Conservation (phyloP, 2,329 filamentous ascomycete genomes). For the Penicillium brevicompactum region DNA sequence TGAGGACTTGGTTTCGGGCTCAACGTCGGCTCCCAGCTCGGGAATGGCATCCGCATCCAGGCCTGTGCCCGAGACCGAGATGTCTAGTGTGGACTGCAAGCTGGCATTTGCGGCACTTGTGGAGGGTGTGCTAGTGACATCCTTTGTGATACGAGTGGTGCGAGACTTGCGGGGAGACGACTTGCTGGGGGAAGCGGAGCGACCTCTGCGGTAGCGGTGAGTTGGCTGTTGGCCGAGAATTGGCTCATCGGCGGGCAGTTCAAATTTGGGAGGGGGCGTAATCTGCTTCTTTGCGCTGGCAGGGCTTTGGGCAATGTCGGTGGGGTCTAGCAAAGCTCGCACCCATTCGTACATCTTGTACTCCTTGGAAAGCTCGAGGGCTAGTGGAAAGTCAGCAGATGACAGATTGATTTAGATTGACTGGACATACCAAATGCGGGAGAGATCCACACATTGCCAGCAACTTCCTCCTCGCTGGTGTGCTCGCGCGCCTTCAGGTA, state of each 20-base stretch:
- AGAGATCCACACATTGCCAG: slow-evolving; percentile 95
- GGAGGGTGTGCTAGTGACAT: slow-evolving; percentile 48
- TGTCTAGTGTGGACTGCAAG: slow-evolving; percentile 52
- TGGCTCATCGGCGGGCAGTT: slow-evolving; percentile 54
- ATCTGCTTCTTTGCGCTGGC: slow-evolving; percentile 76
- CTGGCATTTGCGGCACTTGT: slow-evolving; percentile 51
- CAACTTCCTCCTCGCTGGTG: slow-evolving; percentile 88
- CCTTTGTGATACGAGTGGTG: slow-evolving; percentile 51
- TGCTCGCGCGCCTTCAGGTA: slow-evolving; percentile 81
- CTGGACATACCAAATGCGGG: slow-evolving; percentile 64
- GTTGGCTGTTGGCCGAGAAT: slow-evolving; percentile 18
- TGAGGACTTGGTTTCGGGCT: slow-evolving; percentile 24
- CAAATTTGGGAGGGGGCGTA: slow-evolving; percentile 77
- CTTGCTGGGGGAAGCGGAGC: slow-evolving; percentile 61
- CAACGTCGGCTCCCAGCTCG: slow-evolving; percentile 21
- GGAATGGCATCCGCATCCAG: slow-evolving; percentile 29
- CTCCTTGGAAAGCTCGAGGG: slow-evolving; percentile 79
- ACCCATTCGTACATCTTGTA: slow-evolving; percentile 89
- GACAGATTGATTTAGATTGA: slow-evolving; percentile 36
- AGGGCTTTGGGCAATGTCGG: slow-evolving; percentile 69
- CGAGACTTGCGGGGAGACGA: slow-evolving; percentile 58
- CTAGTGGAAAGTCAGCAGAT: slow-evolving; percentile 50
- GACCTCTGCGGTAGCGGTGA: slow-evolving; percentile 55
- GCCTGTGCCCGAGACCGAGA: slow-evolving; percentile 43
- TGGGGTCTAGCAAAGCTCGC: slow-evolving; percentile 84